Evolutionary conservation across 495 filamentous ascomycete genomes (phyloP).

Genomic region (Baudoinia panamericana): DNA sequence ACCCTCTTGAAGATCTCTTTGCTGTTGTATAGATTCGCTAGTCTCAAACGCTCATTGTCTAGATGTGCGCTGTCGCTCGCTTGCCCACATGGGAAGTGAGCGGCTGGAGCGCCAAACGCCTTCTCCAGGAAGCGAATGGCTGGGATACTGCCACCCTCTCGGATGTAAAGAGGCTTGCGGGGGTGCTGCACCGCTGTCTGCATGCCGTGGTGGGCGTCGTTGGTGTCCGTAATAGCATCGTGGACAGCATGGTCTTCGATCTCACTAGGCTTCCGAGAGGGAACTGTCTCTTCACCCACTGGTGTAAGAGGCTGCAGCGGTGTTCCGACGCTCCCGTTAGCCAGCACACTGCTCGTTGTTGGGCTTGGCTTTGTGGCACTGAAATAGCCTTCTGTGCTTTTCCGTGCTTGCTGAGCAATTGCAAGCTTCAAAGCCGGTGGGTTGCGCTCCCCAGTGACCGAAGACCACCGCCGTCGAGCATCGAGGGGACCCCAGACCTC

Average conservation of each 20-base stretch:
- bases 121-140: slow-evolving; percentile 89
- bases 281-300: slow-evolving; percentile 1
- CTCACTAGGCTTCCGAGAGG: slow-evolving; percentile 1
- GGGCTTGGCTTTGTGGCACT: slow-evolving; percentile 20
- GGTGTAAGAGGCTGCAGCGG: slow-evolving; percentile 2
- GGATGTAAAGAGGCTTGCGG: slow-evolving; percentile 66
- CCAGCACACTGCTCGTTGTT: slow-evolving; percentile 45
- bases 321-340: slow-evolving; percentile 29
- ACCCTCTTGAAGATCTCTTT: slow-evolving; percentile 81
- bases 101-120: slow-evolving; percentile 83
- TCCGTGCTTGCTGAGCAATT: too few relatives aligned
- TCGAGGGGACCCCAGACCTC: slow-evolving; percentile 56
- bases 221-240: neutral
- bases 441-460: slow-evolving; percentile 17
- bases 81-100: slow-evolving; percentile 88
- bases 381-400: slow-evolving; percentile 1
- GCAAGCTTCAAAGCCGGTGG: too few relatives aligned
- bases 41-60: slow-evolving; percentile 79
- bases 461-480: slow-evolving; percentile 6
- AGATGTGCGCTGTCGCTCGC: slow-evolving; percentile 89
- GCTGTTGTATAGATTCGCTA: slow-evolving; percentile 81
- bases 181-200: slow-evolving; percentile 24
- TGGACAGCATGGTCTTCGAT: too few relatives aligned
- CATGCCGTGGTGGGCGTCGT: slow-evolving; percentile 4
- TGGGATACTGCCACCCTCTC: slow-evolving; percentile 90